Base-by-base conservation (phyloP, 2,329 filamentous ascomycete species). In the Penicillium sp. region DNA sequence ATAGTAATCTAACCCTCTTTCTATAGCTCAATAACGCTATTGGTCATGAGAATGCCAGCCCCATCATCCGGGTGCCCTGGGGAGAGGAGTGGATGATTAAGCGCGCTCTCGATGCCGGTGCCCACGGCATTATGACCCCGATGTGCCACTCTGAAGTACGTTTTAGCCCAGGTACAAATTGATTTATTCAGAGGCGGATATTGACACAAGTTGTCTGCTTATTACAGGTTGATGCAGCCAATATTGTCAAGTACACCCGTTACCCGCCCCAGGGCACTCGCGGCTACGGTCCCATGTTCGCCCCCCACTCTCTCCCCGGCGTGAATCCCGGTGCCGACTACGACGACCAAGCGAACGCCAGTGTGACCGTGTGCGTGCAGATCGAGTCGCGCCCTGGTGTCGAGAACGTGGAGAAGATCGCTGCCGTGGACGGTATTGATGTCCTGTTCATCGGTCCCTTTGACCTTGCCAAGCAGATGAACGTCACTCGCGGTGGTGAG, bases 381-480 rank as follows among this genome's bases (percentile, higher is more conserved):
- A 79, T 80, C 51, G 78, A 80, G 71, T 78, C 78, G 0, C 67
- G 65, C 15, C 63, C 71, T 8, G 78, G 74, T 2, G 70, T 80
- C 6, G 76, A 77, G 47, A 79, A 76, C 58, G 77, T 79, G 7
- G 78, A 80, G 66, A 73, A 75, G 55, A 81, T 81, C 59, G 77
- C 77, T 1, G 69, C 68, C 4, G 76, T 79, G 3, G 71, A 73
- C 17, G 78, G 78, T 5, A 63, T 80, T 12, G 78, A 79, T 64
- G 67, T 74, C 12, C 65, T 79, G 37, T 74, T 79, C 39, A 76
- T 79, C 54, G 77, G 73, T 5, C 73, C 73, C 2, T 75, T 75
- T 22, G 73, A 75, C 54, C 68, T 78, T 10, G 71, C 76, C 5
- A 76, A 76, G 68, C 74, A 76, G 61, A 72, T 76, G 64, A 73